phyloP scores from a whole-genome alignment of 164 flowering plant species.

The Platanus orientalis region DNA sequence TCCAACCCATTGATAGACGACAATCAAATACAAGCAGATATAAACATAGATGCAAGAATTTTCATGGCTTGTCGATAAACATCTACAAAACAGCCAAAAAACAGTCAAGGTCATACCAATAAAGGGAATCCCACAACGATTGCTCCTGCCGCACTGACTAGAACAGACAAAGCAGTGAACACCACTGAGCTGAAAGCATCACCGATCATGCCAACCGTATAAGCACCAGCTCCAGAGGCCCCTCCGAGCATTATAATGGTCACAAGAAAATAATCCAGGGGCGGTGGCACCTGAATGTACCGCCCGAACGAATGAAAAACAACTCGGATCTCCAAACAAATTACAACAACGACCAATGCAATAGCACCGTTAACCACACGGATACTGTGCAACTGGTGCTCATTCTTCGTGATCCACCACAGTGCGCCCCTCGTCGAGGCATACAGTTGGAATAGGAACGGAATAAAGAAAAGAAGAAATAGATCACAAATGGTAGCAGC shows the following conservation, averaged over 20 bases:
- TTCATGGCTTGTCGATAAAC: too few relatives aligned
- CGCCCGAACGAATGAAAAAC: constrained; percentile 86
- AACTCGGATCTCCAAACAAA: constrained; percentile 86
- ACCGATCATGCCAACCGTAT: constrained; percentile 72
- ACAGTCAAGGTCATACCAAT: constrained; percentile 43
- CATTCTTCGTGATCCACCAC: constrained; percentile 82
- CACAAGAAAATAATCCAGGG: constrained; percentile 80
- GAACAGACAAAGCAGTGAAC: constrained; percentile 61
- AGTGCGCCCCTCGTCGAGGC: constrained; percentile 83
- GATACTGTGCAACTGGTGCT: constrained; percentile 53
- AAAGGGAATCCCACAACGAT: constrained; percentile 84
- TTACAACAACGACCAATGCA: constrained; percentile 65
- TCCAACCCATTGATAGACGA: too few relatives aligned
- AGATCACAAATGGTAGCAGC: constrained; percentile 54
- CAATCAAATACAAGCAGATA: too few relatives aligned
- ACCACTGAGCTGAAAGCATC: constrained; percentile 69
- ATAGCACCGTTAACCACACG: constrained; percentile 78
- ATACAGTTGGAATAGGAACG: constrained; percentile 78
- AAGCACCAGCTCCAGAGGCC: constrained; percentile 68
- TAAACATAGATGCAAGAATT: too few relatives aligned
- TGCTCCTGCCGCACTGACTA: constrained; percentile 88
- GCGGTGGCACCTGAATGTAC: constrained; percentile 93
- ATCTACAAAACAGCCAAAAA: too few relatives aligned
- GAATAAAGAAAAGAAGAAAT: constrained; percentile 79
- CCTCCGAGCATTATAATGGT: constrained; percentile 87